Evolutionary conservation across 1,284 basidiomycete species (phyloP), one percentile per base, ranked within the genome.

Genomic region (Pascua sp.): DNA sequence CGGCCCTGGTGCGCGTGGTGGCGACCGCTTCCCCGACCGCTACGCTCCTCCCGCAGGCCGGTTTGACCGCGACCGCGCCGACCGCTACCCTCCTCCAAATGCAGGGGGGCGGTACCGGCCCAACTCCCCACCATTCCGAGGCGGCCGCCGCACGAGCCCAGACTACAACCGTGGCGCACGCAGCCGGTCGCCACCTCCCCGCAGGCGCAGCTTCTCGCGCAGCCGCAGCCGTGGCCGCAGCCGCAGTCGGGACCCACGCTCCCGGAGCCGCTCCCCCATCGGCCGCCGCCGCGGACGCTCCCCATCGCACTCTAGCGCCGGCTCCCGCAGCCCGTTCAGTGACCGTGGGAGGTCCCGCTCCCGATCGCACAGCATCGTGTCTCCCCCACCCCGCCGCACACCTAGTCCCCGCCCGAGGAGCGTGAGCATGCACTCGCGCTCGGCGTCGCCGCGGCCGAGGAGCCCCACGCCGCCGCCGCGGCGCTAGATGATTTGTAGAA

Each of bases 151-250:
- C 38, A 57, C 47, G 39, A 58, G 55, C 42, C 61, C 61, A 3
- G 55, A 58, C 48, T 59, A 60, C 41, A 56, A 57, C 7, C 58
- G 66, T 43, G 62, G 62, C 9, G 61, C 54, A 9, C 55, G 61
- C 16, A 47, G 46, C 40, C 17, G 42, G 48, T 47, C 48, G 48
- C 41, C 48, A 5, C 18, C 45, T 13, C 12, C 15, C 50, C 17
- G 11, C 32, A 5, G 42, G 10, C 52, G 56, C 47, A 53, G 53
- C 37, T n/a, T 17, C 40, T 53, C 48, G 11, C 53, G 41, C 38
- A 48, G 56, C 36, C 53, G 55, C 9, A 49, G 51, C 42, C 53
- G 56, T 17, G 52, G 49, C 17, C 38, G 12, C 15, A 50, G 51
- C 52, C 15, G n/a, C 43, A 46, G 37, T 12, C 37, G 8, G 13